These are phyloP conservation scores for Besnoitia besnoiti DNA, from an alignment of 169 alveolate genomes.

Conservation along the genomic window DNA sequence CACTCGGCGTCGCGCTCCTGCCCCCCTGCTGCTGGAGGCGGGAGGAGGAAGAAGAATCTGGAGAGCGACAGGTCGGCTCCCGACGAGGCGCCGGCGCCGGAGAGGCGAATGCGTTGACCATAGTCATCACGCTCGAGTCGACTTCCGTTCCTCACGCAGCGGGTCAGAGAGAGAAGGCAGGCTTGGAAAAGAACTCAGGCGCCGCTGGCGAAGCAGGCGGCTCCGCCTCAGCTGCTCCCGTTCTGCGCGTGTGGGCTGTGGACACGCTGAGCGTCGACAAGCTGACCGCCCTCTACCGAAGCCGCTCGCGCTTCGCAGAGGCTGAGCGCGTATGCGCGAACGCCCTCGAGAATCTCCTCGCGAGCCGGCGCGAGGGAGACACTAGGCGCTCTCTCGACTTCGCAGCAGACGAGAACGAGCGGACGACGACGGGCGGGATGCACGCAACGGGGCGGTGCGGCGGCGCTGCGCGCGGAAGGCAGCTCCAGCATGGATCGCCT, in stretches of 20 bases:
- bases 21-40: not conserved
- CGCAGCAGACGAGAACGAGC: not conserved
- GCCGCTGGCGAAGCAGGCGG: no score
- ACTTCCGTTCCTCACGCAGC: not conserved
- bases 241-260: slow-evolving; percentile 1
- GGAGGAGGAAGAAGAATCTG: not conserved
- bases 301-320: not conserved
- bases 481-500: no score
- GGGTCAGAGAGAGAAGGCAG: not conserved
- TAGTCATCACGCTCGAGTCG: not conserved
- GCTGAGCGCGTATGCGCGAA: slow-evolving; percentile 31
- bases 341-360: not conserved
- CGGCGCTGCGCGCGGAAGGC: no score
- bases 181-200: not conserved
- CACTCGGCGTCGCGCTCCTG: slow-evolving; percentile 10
- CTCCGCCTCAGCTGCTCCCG: no score
- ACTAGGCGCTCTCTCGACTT: not conserved
- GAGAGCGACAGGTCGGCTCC: not conserved
- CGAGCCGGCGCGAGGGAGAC: not conserved
- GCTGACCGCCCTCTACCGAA: not conserved
- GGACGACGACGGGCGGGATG: not conserved
- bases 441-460: no score
- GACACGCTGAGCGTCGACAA: not conserved
- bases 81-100: not conserved
- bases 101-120: not conserved